Conservation (phyloP, 1,284 basidiomycete genomes). For the Puccinia novopanici region DNA sequence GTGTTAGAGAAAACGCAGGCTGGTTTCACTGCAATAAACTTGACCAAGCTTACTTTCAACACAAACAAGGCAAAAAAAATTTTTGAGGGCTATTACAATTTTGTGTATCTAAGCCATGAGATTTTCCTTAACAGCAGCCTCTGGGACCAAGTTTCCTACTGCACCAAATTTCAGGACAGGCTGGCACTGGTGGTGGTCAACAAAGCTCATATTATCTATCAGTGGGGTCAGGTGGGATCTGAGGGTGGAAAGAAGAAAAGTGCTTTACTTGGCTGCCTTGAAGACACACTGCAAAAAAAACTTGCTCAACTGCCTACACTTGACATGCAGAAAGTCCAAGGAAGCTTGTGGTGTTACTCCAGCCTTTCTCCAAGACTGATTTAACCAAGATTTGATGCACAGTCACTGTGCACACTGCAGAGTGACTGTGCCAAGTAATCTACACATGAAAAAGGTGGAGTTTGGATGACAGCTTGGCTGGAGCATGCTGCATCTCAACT, state of each 20-base stretch:
- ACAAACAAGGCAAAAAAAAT: neutral
- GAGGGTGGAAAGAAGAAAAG: neutral
- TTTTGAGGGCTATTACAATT: neutral
- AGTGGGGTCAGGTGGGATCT: neutral
- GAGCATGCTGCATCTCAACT: too few species aligned
- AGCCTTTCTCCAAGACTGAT: too few species aligned
- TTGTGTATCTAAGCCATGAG: neutral
- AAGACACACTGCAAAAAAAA: too few species aligned
- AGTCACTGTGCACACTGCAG: too few species aligned
- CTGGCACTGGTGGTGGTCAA: neutral
- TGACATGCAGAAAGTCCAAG: too few species aligned
- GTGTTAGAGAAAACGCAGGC: neutral
- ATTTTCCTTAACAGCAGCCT: neutral
- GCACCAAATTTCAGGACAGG: neutral
- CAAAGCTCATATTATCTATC: neutral
- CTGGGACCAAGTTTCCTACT: neutral
- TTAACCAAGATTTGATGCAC: too few species aligned
- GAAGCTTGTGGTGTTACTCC: too few species aligned
- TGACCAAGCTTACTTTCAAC: slow-evolving; percentile 9
- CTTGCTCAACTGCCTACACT: too few species aligned
- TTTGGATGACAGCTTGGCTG: too few species aligned
- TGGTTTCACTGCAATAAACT: neutral
- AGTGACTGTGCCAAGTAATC: too few species aligned
- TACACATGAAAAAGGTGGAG: too few species aligned
- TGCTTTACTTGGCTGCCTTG: neutral